Conservation (phyloP, 225 moss, liverwort and hornwort genomes). For the Lunularia cruciata region DNA sequence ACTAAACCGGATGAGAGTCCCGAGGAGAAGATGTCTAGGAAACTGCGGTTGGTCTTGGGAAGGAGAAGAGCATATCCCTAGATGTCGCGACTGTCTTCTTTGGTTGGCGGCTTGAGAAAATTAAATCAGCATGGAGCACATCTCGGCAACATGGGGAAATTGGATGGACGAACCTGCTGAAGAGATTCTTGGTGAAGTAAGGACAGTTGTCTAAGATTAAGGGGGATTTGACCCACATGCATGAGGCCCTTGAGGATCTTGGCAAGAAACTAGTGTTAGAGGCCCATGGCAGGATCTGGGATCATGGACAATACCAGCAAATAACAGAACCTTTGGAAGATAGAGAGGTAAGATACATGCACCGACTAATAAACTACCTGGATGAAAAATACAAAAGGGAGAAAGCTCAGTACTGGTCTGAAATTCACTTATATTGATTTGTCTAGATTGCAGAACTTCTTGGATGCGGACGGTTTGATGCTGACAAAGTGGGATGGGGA, state of each 20-base stretch:
- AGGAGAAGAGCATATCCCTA: constrained; percentile 33
- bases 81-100: constrained; percentile 31
- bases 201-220: neutral
- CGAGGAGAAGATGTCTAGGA: constrained; percentile 23
- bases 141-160: constrained; percentile 16
- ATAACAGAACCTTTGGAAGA: neutral
- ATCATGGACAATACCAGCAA: constrained; percentile 19
- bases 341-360: no score
- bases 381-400: no score
- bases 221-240: constrained; percentile 16
- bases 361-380: no score
- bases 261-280: neutral
- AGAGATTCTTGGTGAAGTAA: constrained; percentile 25
- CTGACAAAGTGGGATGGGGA: constrained; percentile 33
- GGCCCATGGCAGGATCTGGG: constrained; percentile 24
- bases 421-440: no score
- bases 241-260: constrained; percentile 26
- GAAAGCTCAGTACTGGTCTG: no score
- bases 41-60: constrained; percentile 26
- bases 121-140: constrained; percentile 32
- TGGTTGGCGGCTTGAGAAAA: constrained; percentile 27
- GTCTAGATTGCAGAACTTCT: constrained; percentile 19
- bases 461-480: constrained; percentile 25
- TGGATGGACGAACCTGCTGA: constrained; percentile 22
- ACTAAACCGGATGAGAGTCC: neutral